Evolutionary conservation across 495 filamentous ascomycete genomes (phyloP), one percentile per base, ranked within the genome.

Genomic region (Jackrogersella multiformis): DNA sequence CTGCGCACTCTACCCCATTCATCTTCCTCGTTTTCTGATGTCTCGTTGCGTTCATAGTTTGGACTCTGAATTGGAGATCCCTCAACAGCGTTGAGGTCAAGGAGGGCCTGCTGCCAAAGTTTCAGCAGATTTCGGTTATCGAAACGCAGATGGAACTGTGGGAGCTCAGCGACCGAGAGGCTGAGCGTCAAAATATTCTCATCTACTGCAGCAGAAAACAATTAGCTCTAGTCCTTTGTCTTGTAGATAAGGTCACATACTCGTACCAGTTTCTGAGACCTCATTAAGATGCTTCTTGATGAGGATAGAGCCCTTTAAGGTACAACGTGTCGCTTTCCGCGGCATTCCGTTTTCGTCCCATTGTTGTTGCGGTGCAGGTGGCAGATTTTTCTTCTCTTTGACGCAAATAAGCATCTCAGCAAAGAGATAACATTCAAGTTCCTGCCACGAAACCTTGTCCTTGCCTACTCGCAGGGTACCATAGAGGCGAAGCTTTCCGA

Each of bases 391-490:
- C 85, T 97, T 97, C 73, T 98, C 95, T 78, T 97, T 99, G 61
- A 98, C 93, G 75, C 95, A 99, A 66, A 99, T 99, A 53, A 99
- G 93, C 95, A 99, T 99, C 78, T 98, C 95, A 2, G 90, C 91
- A 73, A 98, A 99, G 18, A 99, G 85, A 78, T 92, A 99, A 76
- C 96, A 99, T 75, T 98, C 93, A 54, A 99, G 78, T 73, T 99
- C 96, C 80, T 99, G 95, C 95, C 95, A 99, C 10, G 95, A 94
- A 68, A 95, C 86, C 66, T 93, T 92, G 75, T 99, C 95, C 71
- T 98, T 99, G 66, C 96, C 95, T 18, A 99, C 95, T 56, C 90
- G 88, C 65, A 98, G 89, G 13, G 91, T 94, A 42, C 93, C 95
- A 72, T 96, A 93, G 36, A 98, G 80, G 32, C 93, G 90, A 66